A percentile compares a stretch with the other conserved stretches of the same genome.
Evolutionary conservation across 1,139 yeast species (phyloP).

Genomic region (Yamadazyma membranifaciens): DNA sequence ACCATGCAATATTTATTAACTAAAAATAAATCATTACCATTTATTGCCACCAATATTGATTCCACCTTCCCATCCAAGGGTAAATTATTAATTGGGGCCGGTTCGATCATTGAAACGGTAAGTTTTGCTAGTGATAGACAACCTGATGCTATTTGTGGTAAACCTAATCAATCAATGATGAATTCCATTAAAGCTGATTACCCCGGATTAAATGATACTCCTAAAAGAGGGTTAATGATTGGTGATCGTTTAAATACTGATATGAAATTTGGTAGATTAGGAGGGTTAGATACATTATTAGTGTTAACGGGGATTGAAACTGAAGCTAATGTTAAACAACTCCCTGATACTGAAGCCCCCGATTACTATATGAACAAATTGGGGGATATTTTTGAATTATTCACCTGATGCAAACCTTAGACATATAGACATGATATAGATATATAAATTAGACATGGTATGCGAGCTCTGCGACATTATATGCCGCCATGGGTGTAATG

Average conservation of each 20-base stretch:
- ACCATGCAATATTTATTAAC: constrained; percentile 74
- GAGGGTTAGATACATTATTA: constrained; percentile 78
- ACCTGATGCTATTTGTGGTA: constrained; percentile 74
- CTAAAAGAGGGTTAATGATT: constrained; percentile 77
- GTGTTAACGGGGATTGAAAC: constrained; percentile 91
- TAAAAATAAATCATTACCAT: constrained; percentile 63
- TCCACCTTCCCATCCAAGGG: constrained; percentile 93
- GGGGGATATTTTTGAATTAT: constrained; percentile 47
- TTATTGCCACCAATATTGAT: constrained; percentile 94
- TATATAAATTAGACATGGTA: no score
- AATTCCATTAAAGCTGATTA: constrained; percentile 78
- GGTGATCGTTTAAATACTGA: constrained; percentile 97
- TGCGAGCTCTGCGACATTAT: no score
- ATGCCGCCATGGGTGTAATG: no score
- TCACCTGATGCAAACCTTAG: background rate
- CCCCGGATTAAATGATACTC: constrained; percentile 45
- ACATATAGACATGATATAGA: background rate
- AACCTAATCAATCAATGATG: constrained; percentile 89
- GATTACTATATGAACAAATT: constrained; percentile 63
- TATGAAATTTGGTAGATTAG: constrained; percentile 85
- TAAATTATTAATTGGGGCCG: constrained; percentile 88
- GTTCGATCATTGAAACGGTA: constrained; percentile 83
- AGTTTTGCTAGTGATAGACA: constrained; percentile 72
- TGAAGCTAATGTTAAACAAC: constrained; percentile 52
- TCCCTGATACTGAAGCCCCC: constrained; percentile 52